Base-by-base conservation (phyloP, 169 alveolate species). In the Eimeria acervulina region DNA sequence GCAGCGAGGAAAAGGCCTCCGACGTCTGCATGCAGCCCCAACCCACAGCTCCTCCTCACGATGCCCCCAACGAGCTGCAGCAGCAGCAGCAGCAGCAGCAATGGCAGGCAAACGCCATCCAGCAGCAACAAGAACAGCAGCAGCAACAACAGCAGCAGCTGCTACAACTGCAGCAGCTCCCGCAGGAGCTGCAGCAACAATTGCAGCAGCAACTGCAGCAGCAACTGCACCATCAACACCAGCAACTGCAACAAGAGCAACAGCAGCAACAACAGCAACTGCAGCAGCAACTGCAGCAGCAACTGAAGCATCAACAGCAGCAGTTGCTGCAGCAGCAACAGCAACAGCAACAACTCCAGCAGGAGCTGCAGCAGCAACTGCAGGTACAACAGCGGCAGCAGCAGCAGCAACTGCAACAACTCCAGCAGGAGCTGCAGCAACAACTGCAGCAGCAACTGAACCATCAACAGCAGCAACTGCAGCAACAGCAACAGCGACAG, bases 261-360 rank as follows among this genome's bases (percentile, higher is more conserved):
- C 36, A 23, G 44, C 87, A 1, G 52, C 40, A 10, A 31, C 63
- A 76, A 36, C 63, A 76, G 87, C 52, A 19, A 8, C 59, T 12
- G 61, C 61, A 76, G 36, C 52, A 38, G 87, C 87, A 38, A 44
- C 87, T 12, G 87, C 87, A 76, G 63, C 52, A 76, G 81, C 81
- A 70, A 36, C 81, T 7, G 40, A 38, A 5, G 44, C 81, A n/a
- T 7, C 81, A 70, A 28, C 81, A 1, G 26, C 81, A 33, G 42
- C 81, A 70, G 81, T 42, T 26, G 15, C 81, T 0, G 44, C 51
- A 13, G 81, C 51, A n/a, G 42, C 81, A 70, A 19, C 42, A n/a
- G 38, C 51, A n/a, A 42, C 81, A 70, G 42, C 81, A 33, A 0
- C 38, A n/a, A 7, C 81, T 26, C 44, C 81, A 70, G 81, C 81